Percentiles rank a stretch among this genome's conserved stretches.
phyloP scores from a whole-genome alignment of 139 green algal genomes.

The Desmodesmus armatus region DNA sequence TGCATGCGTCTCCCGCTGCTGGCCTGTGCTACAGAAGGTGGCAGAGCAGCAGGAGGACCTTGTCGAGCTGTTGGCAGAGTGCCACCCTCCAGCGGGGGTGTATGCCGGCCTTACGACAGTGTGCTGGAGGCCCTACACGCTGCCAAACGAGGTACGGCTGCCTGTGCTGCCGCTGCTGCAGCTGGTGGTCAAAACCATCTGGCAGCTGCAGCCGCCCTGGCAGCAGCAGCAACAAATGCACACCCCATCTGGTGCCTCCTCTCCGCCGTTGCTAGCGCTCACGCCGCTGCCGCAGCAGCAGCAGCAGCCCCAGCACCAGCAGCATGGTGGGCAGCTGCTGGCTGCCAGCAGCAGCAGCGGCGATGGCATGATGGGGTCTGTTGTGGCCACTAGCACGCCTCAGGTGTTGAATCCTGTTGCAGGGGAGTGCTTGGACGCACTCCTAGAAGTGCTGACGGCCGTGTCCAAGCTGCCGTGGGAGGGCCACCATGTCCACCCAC shows the following conservation, averaged over 20 bases:
- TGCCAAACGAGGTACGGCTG: neutral
- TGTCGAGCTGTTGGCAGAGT: constrained; percentile 6
- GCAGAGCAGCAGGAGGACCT: neutral
- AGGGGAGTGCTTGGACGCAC: neutral
- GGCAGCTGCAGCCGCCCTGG: neutral
- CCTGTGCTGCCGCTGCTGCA: constrained; percentile 30
- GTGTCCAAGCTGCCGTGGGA: constrained; percentile 18
- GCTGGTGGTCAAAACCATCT: constrained; percentile 9
- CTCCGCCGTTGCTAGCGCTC: neutral
- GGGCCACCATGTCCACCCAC: neutral
- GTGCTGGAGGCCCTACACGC: constrained; percentile 9
- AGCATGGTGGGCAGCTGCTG: neutral
- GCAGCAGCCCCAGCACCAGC: constrained; percentile 8
- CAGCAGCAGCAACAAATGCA: neutral
- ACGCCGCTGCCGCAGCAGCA: no score
- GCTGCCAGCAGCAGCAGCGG: neutral
- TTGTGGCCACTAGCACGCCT: neutral
- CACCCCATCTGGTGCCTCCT: neutral
- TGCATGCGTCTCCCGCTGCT: constrained; percentile 8
- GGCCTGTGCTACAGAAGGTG: constrained; percentile 25
- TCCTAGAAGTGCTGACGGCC: constrained; percentile 22
- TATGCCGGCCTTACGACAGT: neutral
- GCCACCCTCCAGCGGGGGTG: neutral
- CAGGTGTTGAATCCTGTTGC: neutral
- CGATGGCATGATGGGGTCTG: neutral